phyloP scores from a whole-genome alignment of 2,329 filamentous ascomycete species.

The Pseudocercospora musae region DNA sequence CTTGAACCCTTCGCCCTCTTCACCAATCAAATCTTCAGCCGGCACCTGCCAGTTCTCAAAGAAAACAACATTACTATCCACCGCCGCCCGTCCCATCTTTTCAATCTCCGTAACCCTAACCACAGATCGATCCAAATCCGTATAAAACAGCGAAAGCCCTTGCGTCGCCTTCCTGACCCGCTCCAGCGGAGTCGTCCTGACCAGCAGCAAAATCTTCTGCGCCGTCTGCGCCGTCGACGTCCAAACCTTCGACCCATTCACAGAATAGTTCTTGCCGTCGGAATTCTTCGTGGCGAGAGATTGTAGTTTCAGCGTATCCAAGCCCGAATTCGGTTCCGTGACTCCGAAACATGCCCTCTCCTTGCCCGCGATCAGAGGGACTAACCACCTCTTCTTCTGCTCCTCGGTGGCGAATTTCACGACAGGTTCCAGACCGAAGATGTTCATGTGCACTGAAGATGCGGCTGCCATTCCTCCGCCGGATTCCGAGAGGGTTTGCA shows the following conservation, averaged over 20 bases:
- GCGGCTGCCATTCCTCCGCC: constrained; percentile 45
- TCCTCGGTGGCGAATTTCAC: constrained; percentile 45
- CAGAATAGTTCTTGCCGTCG: constrained; percentile 37
- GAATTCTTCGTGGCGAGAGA: constrained; percentile 33
- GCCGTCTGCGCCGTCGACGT: constrained; percentile 47
- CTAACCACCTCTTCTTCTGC: constrained; percentile 41
- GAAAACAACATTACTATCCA: constrained; percentile 45
- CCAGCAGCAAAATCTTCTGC: constrained; percentile 45
- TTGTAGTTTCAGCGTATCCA: constrained; percentile 44
- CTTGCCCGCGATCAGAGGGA: constrained; percentile 40
- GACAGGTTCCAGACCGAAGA: constrained; percentile 47
- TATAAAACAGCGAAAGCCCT: constrained; percentile 47
- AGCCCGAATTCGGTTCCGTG: constrained; percentile 46
- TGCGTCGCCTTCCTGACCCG: constrained; percentile 42
- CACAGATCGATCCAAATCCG: constrained; percentile 37
- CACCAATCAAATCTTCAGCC: constrained; percentile 39
- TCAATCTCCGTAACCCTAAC: constrained; percentile 45
- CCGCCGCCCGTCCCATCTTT: constrained; percentile 46
- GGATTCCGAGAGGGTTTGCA: constrained; percentile 48
- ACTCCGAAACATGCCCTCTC: constrained; percentile 63
- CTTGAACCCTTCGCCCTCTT: constrained; percentile 46
- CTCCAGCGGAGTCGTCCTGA: constrained; percentile 42
- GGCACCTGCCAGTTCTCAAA: constrained; percentile 47
- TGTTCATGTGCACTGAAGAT: constrained; percentile 48
- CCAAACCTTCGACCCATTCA: constrained; percentile 46